Evolutionary conservation across 441 rosid species (phyloP).

Genomic region (Melastoma candidum): DNA sequence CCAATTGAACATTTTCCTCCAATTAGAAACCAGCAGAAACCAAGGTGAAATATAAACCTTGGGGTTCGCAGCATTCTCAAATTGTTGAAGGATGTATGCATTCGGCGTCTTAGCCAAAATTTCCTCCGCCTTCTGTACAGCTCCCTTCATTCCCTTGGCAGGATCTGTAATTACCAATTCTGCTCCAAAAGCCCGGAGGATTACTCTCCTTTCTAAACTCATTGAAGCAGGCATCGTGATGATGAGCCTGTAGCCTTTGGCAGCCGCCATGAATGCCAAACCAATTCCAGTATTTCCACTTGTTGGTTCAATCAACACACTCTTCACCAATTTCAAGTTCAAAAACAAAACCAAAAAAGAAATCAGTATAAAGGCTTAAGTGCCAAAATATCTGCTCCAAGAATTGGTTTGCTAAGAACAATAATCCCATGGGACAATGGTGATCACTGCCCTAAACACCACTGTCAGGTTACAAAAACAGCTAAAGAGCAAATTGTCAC

Average conservation of each 20-base stretch:
- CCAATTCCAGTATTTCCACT: constrained; percentile 91
- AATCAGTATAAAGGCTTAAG: neutral
- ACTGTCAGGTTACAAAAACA: too few relatives aligned
- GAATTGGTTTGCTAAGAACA: neutral
- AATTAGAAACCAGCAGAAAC: too few relatives aligned
- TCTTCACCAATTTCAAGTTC: constrained; percentile 28
- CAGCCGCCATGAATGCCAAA: constrained; percentile 82
- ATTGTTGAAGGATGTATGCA: constrained; percentile 81
- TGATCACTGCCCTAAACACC: too few relatives aligned
- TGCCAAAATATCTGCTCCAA: neutral
- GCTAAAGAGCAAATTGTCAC: neutral
- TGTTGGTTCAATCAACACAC: constrained; percentile 78
- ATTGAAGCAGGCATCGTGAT: constrained; percentile 93
- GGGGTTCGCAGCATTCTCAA: constrained; percentile 74
- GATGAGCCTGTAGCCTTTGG: constrained; percentile 68
- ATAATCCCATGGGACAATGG: neutral
- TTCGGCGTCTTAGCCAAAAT: constrained; percentile 59
- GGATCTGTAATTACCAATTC: constrained; percentile 83
- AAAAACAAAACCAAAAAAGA: constrained; percentile 1
- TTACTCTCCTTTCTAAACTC: constrained; percentile 80
- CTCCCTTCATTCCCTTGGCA: constrained; percentile 84
- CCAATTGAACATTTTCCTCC: neutral
- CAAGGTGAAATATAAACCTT: constrained; percentile 29
- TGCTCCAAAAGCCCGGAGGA: constrained; percentile 86
- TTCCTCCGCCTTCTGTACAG: constrained; percentile 82